These are phyloP conservation scores for Penicillium sp. DNA, from an alignment of 2,329 filamentous ascomycete species.

Conservation along the genomic window DNA sequence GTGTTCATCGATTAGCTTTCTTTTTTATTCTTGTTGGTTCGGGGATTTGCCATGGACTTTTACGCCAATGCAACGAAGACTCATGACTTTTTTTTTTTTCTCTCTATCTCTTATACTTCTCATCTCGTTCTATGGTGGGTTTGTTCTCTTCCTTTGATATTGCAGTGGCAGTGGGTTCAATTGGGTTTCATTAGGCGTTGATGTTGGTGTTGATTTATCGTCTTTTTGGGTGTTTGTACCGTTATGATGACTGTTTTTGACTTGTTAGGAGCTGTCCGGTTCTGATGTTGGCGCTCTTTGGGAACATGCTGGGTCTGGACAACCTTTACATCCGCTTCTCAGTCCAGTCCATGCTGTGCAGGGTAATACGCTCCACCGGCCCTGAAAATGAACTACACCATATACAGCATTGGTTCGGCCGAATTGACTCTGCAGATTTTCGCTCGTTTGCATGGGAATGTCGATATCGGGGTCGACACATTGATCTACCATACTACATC, in stretches of 20 bases:
- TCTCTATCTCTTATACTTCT: background rate
- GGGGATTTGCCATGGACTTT: constrained; percentile 34
- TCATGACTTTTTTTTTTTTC: constrained; percentile 37
- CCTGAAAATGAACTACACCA: background rate
- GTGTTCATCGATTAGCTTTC: constrained; percentile 32
- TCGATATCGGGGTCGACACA: background rate
- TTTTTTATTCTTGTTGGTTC: constrained; percentile 9
- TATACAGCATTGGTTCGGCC: background rate
- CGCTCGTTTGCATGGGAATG: background rate
- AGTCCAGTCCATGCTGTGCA: too few species aligned
- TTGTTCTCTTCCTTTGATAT: too few species aligned
- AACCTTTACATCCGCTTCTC: too few species aligned
- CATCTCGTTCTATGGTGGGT: background rate
- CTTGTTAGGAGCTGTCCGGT: too few species aligned
- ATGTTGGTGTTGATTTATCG: background rate
- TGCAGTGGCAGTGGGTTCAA: background rate
- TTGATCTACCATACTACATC: background rate
- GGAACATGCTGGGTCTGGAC: too few species aligned
- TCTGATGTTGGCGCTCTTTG: background rate
- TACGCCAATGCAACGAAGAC: constrained; percentile 46
- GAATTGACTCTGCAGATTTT: background rate
- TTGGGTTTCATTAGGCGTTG: background rate
- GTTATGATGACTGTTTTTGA: background rate
- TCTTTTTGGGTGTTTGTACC: background rate
- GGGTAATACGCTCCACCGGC: too few species aligned